A percentile compares a stretch with the other conserved stretches of the same genome.
phyloP scores from a whole-genome alignment of 1,284 basidiomycete species.

The Cryptococcus jaspeensis region DNA sequence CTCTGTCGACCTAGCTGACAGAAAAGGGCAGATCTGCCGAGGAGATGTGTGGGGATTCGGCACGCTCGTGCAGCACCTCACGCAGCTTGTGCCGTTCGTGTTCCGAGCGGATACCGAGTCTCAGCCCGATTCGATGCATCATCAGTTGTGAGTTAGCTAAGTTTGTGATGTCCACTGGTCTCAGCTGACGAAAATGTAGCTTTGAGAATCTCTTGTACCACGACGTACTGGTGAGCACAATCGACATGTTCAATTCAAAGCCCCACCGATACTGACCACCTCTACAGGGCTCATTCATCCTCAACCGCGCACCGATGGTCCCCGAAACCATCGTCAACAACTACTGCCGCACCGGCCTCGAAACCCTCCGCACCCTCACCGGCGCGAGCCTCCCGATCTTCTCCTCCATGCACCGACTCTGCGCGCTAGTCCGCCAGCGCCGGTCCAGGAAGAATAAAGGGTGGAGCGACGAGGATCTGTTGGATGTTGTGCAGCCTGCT shows the following conservation, averaged over 20 bases:
- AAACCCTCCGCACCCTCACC: constrained; percentile 30
- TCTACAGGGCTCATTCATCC: constrained; percentile 27
- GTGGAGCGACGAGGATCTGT: constrained; percentile 32
- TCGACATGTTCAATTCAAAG: background rate
- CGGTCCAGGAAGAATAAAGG: constrained; percentile 11
- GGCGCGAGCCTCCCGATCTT: constrained; percentile 33
- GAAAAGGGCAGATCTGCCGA: constrained; percentile 29
- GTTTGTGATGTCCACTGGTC: background rate
- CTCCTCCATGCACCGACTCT: constrained; percentile 31
- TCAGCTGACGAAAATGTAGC: constrained; percentile 10
- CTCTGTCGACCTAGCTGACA: background rate
- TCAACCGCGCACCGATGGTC: constrained; percentile 26
- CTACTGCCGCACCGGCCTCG: constrained; percentile 8
- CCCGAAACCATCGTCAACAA: constrained; percentile 16
- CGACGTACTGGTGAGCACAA: constrained; percentile 32
- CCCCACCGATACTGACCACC: background rate
- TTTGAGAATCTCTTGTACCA: constrained; percentile 41
- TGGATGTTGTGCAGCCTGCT: constrained; percentile 27
- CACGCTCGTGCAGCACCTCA: constrained; percentile 23
- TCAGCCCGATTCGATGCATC: constrained; percentile 24
- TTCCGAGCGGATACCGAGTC: constrained; percentile 17
- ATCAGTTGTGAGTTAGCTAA: constrained; percentile 27
- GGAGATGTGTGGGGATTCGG: constrained; percentile 42
- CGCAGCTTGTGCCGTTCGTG: constrained; percentile 13
- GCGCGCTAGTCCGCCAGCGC: constrained; percentile 22